Base-by-base conservation (phyloP, 352 stramenopile species). In the Globisporangium nagaii region DNA sequence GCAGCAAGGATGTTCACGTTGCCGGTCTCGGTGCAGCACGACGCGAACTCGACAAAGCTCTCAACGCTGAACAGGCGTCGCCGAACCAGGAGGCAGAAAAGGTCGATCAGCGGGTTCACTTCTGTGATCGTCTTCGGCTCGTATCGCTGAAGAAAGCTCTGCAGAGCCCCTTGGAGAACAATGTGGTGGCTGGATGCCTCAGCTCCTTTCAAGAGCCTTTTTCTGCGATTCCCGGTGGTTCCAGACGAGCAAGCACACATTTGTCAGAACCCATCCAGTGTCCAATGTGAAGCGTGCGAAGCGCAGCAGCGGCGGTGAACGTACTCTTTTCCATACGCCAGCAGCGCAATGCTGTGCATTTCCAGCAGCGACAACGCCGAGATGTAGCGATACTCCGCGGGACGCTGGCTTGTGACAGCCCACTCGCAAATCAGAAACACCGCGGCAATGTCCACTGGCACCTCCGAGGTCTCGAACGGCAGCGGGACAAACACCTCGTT, bases 341-440 rank as follows among this genome's bases (percentile, higher is more conserved):
- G 47, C 17, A 93, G 60, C 12, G 70, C 55, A 19, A 75, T 84
- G 52, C 71, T 92, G 57, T 93, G 82, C 77, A 91, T 90, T 48
- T 95, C 83, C 13, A 95, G 71, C 37, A 95, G 53, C 9, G 82
- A 83, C 35, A 91, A 60, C 32, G 80, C 77, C 34, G 83, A 87
- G 5, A 95, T 63, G 59, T 90, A 95, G 9, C 84, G 75, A 45
- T 91, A 93, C 37, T 95, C 84, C 19, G 80, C 73, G 8, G 84
- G 81, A 22, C 84, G 74, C 41, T 95, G 82, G 31, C 73, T 85
- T 17, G 82, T 90, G 20, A 95, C 77, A 15, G 82, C 79, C 84
- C 84, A 95, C 44, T 95, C 84, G 28, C 82, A 93, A 2, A 95
- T 68, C 6, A 91, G 62, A 36, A 90, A 84, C 35, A 95, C 52